Percentiles rank a stretch among this genome's conserved stretches.
Evolutionary conservation across 306 rosid genomes (phyloP).

Genomic region (Vicia sativa): DNA sequence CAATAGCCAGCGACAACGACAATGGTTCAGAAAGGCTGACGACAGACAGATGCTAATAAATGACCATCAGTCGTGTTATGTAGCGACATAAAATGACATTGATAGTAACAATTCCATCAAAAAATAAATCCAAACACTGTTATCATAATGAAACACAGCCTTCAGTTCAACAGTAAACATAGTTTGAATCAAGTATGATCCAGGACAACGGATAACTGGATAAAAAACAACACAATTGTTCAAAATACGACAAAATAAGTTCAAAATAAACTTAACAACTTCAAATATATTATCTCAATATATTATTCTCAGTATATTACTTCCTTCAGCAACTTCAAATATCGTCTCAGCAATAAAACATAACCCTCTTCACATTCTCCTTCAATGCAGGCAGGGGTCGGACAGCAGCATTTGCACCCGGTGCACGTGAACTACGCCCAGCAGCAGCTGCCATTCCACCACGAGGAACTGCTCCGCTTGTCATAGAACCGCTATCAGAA

Average conservation of each 20-base stretch:
- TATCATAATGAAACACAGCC: background rate
- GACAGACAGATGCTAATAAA: background rate
- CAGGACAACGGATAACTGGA: background rate
- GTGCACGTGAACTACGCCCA: slow-evolving; percentile 65
- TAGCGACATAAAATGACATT: background rate
- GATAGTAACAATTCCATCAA: slow-evolving; percentile 7
- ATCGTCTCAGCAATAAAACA: slow-evolving; percentile 70
- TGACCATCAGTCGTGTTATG: background rate
- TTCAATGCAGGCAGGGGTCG: slow-evolving; percentile 87
- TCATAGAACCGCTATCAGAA: slow-evolving; percentile 85
- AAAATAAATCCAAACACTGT: slow-evolving; percentile 6
- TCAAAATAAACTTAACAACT: background rate
- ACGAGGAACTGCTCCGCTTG: slow-evolving; percentile 71
- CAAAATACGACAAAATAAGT: background rate
- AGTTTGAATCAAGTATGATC: background rate
- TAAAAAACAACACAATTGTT: background rate
- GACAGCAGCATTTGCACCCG: slow-evolving; percentile 70
- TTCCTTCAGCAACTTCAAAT: background rate
- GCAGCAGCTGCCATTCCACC: slow-evolving; percentile 56
- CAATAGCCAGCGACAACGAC: slow-evolving; percentile 8
- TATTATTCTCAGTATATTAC: no score
- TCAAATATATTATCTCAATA: background rate
- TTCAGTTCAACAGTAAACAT: background rate
- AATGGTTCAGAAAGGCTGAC: background rate
- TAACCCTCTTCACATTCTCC: slow-evolving; percentile 87